Conservation (phyloP, 2,329 filamentous ascomycete species). For the Fusarium praegraminearum region DNA sequence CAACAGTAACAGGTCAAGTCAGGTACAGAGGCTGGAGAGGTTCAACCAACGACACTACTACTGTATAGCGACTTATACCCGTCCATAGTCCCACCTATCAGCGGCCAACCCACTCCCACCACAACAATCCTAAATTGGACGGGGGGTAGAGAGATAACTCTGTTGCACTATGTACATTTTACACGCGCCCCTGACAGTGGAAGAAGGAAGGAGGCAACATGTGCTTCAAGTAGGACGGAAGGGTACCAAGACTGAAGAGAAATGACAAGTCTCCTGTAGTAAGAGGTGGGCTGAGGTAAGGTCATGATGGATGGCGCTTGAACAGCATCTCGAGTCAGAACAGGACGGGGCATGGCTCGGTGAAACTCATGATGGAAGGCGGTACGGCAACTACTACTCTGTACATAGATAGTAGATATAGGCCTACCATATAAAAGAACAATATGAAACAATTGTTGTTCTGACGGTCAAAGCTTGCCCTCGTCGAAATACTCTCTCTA, state of each 20-base stretch:
- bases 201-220: neutral
- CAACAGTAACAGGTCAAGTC: constrained; percentile 20
- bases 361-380: constrained; percentile 7
- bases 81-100: constrained; percentile 41
- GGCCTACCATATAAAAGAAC: neutral
- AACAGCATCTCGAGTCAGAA: constrained; percentile 25
- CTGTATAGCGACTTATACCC: constrained; percentile 30
- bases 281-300: constrained; percentile 7
- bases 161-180: constrained; percentile 15
- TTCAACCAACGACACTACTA: constrained; percentile 2
- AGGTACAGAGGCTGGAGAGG: neutral
- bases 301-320: constrained; percentile 12
- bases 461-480: constrained; percentile 26
- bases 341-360: constrained; percentile 7
- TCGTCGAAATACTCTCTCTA: neutral
- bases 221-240: constrained; percentile 3
- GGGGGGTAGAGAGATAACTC: neutral
- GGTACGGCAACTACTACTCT: too few species aligned
- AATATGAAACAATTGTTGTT: constrained; percentile 7
- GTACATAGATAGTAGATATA: too few species aligned
- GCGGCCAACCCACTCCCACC: constrained; percentile 32
- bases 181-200: constrained; percentile 33
- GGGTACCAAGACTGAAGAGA: neutral
- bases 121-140: constrained; percentile 38
- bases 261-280: constrained; percentile 11